Percentiles rank a stretch among this genome's conserved stretches.
Conservation (phyloP, 495 filamentous ascomycete genomes). For the Cenococcum geophilum region DNA sequence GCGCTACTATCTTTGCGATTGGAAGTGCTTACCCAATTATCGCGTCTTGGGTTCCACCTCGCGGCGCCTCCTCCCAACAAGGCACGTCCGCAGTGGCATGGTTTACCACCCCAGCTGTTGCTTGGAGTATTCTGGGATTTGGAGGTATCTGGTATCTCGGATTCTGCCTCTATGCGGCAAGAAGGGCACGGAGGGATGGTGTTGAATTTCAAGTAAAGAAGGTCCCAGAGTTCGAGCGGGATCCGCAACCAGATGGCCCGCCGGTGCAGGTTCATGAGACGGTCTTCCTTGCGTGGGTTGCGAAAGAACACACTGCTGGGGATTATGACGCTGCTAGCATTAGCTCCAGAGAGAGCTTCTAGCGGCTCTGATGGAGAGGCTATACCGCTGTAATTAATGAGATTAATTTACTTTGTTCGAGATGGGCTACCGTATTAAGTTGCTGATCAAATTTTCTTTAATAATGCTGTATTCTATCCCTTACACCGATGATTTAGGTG, state of each 20-base stretch:
- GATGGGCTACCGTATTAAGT: too few species aligned
- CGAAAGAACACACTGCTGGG: too few species aligned
- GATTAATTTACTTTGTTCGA: too few species aligned
- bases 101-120: background rate
- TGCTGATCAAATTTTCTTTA: too few species aligned
- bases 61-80: too few species aligned
- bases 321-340: too few species aligned
- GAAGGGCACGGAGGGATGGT: background rate
- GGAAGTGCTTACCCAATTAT: slow-evolving; percentile 12
- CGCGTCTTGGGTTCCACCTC: slow-evolving; percentile 17
- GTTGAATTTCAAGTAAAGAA: slow-evolving; percentile 7
- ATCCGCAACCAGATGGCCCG: slow-evolving; percentile 3
- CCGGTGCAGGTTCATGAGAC: slow-evolving; percentile 16
- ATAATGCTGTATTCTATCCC: too few species aligned
- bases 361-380: too few species aligned
- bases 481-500: too few species aligned
- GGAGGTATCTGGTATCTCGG: slow-evolving; percentile 6
- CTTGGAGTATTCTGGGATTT: slow-evolving; percentile 2
- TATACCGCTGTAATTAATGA: too few species aligned
- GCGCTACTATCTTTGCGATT: slow-evolving; percentile 15
- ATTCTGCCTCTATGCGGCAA: slow-evolving; percentile 3
- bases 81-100: background rate
- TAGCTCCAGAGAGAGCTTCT: too few species aligned
- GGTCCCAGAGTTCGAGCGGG: slow-evolving; percentile 12
- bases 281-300: slow-evolving; percentile 17